Percentiles rank a stretch among this genome's conserved stretches.
These are phyloP conservation scores for Quercus agrifolia DNA, from an alignment of 306 rosid genomes.

Conservation along the genomic window DNA sequence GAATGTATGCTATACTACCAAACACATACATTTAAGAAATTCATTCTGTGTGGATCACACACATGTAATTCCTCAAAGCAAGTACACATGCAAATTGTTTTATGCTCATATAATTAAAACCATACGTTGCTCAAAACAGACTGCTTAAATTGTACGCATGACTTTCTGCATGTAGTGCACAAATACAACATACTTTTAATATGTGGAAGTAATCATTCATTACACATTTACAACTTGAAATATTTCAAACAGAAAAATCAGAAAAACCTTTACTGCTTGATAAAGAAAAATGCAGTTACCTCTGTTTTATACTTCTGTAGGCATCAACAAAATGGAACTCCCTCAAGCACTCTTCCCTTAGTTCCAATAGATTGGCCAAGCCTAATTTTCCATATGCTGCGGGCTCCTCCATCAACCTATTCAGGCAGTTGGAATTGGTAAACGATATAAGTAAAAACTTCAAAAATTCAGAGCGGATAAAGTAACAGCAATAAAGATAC, in stretches of 20 bases:
- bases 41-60: not conserved
- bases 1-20: not conserved
- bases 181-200: not conserved
- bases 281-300: slow-evolving; percentile 38
- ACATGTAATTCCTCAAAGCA: not conserved
- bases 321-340: slow-evolving; percentile 96
- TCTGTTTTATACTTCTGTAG: slow-evolving; percentile 92
- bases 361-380: slow-evolving; percentile 88
- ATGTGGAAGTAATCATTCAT: not conserved
- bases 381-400: slow-evolving; percentile 95
- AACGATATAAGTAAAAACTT: not conserved
- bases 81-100: not conserved
- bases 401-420: slow-evolving; percentile 98
- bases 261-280: slow-evolving; percentile 7
- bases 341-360: slow-evolving; percentile 99
- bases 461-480: not conserved
- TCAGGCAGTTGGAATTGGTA: slow-evolving; percentile 21
- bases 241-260: not conserved
- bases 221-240: not conserved
- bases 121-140: not conserved
- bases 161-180: not conserved
- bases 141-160: slow-evolving; percentile 7
- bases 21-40: not conserved
- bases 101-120: not conserved
- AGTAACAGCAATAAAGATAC: not conserved